A percentile compares a stretch with the other conserved stretches of the same genome.
phyloP scores from a whole-genome alignment of 495 filamentous ascomycete genomes.

The Penicillium cosmopolitanum region DNA sequence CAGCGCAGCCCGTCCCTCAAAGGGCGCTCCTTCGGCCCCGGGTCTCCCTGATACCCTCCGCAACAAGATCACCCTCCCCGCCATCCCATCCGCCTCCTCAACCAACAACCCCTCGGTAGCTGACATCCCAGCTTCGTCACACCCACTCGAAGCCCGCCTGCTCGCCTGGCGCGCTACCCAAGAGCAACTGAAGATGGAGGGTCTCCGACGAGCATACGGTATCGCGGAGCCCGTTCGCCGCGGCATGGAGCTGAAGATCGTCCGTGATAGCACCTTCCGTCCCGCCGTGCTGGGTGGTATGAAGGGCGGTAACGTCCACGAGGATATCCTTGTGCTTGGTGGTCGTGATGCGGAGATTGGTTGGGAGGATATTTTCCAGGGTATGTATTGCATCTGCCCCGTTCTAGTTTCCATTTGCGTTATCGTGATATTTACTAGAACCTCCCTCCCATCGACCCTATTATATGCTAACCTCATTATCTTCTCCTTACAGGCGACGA shows the following conservation, averaged over 20 bases:
- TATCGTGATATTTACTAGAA: no score
- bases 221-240: slow-evolving; percentile 91
- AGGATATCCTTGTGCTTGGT: slow-evolving; percentile 72
- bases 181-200: slow-evolving; percentile 83
- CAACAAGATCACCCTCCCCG: slow-evolving; percentile 66
- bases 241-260: slow-evolving; percentile 94
- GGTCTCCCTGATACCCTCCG: slow-evolving; percentile 92
- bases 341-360: slow-evolving; percentile 74
- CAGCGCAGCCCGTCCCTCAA: slow-evolving; percentile 45
- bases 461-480: neutral
- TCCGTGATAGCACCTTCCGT: slow-evolving; percentile 60
- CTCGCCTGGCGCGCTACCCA: slow-evolving; percentile 83
- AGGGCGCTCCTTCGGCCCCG: slow-evolving; percentile 82
- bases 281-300: slow-evolving; percentile 48
- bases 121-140: slow-evolving; percentile 58
- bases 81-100: slow-evolving; percentile 47
- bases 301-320: slow-evolving; percentile 57
- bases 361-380: slow-evolving; percentile 90
- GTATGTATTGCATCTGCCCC: slow-evolving; percentile 28
- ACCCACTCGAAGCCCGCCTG: slow-evolving; percentile 91
- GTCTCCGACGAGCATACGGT: slow-evolving; percentile 80
- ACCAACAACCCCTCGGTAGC: slow-evolving; percentile 40
- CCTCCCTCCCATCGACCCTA: no score
- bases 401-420: slow-evolving; percentile 11
- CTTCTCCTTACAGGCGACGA: slow-evolving; percentile 57